These are phyloP conservation scores for Glonium stellatum DNA, from an alignment of 495 filamentous ascomycete species.

Conservation along the genomic window DNA sequence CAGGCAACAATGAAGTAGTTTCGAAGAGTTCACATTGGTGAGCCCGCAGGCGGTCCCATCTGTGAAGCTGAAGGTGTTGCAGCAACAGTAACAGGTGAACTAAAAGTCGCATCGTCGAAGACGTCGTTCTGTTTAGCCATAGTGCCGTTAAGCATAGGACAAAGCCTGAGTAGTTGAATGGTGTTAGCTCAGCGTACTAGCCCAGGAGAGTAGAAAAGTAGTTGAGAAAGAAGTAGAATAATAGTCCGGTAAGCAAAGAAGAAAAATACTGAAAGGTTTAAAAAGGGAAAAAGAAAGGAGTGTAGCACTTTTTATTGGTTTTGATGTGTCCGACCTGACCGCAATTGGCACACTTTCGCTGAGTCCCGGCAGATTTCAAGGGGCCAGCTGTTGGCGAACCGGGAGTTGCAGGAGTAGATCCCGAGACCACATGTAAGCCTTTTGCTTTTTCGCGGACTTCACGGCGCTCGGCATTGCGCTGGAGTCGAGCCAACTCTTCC, in stretches of 20 bases:
- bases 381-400: conserved; percentile 37
- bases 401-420: conserved; percentile 31
- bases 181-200: conserved; percentile 7
- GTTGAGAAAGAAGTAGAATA: neutral
- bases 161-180: conserved; percentile 51
- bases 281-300: conserved; percentile 9
- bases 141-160: conserved; percentile 82
- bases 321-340: conserved; percentile 95
- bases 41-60: conserved; percentile 2
- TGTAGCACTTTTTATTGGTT: conserved; percentile 89
- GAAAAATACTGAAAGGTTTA: conserved; percentile 2
- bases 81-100: conserved; percentile 13
- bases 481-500: conserved; percentile 70
- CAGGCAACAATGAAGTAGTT: neutral
- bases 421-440: conserved; percentile 40
- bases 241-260: neutral
- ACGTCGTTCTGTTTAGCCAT: conserved; percentile 60
- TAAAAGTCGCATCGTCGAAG: conserved; percentile 41
- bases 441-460: conserved; percentile 89
- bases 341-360: conserved; percentile 94
- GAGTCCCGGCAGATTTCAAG: conserved; percentile 47
- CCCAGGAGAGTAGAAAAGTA: neutral
- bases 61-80: conserved; percentile 5
- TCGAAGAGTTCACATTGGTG: conserved; percentile 1
- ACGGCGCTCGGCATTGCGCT: conserved; percentile 85